These are phyloP conservation scores for Fusarium continuum DNA, from an alignment of 2,329 filamentous ascomycete species.

Conservation along the genomic window DNA sequence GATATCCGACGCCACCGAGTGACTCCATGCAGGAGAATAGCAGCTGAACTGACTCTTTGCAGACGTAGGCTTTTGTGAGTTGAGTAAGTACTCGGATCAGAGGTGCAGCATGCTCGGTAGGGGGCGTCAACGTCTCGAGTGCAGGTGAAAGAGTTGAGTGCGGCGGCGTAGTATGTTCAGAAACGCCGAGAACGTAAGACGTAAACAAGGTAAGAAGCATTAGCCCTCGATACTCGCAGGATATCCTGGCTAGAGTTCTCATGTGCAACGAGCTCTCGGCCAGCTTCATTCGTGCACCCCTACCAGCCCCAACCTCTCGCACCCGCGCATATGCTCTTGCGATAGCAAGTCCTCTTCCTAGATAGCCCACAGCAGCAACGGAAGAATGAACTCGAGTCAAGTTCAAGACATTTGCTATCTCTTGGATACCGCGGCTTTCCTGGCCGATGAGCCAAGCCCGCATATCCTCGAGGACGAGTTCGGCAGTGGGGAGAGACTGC, in stretches of 20 bases:
- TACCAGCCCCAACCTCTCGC: constrained; percentile 59
- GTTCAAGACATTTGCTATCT: constrained; percentile 74
- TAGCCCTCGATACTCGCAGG: constrained; percentile 63
- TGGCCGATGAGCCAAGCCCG: constrained; percentile 72
- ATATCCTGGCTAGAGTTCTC: constrained; percentile 64
- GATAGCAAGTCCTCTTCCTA: constrained; percentile 65
- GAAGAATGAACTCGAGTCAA: constrained; percentile 70
- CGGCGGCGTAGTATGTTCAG: constrained; percentile 54
- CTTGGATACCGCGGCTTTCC: constrained; percentile 72
- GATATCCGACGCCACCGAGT: constrained; percentile 73
- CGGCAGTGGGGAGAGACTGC: constrained; percentile 74
- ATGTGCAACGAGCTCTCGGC: constrained; percentile 65
- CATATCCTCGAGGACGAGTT: constrained; percentile 72
- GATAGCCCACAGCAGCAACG: constrained; percentile 61
- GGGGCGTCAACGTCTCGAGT: constrained; percentile 47
- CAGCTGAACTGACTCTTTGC: constrained; percentile 58
- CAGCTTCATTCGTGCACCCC: constrained; percentile 57
- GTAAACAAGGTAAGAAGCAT: constrained; percentile 66
- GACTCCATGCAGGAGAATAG: constrained; percentile 69
- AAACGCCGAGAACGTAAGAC: constrained; percentile 62
- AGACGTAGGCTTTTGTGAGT: constrained; percentile 67
- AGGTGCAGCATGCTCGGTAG: constrained; percentile 47
- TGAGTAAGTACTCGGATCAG: constrained; percentile 68
- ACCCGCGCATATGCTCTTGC: constrained; percentile 67
- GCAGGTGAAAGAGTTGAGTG: constrained; percentile 21